Evolutionary conservation across 2,329 filamentous ascomycete species (phyloP).

Genomic region (Ophiostoma piceae): DNA sequence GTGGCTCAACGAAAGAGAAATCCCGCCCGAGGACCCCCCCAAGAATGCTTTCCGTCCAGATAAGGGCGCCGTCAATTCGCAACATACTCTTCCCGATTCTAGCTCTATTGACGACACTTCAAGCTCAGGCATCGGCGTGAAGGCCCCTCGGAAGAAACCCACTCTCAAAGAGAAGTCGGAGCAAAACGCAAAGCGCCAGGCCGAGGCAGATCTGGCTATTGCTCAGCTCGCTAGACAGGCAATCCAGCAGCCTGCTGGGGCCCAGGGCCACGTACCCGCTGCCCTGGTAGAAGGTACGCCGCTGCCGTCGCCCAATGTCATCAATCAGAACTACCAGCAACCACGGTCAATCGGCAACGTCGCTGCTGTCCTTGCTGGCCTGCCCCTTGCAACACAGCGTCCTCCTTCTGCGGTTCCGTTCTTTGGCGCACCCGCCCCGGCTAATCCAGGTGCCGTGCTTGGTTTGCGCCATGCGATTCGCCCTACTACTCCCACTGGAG

Average conservation of each 20-base stretch:
- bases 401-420: neutral
- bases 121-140: no score
- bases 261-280: neutral
- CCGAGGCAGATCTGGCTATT: neutral
- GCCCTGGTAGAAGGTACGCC: neutral
- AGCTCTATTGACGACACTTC: neutral
- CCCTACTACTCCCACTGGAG: neutral
- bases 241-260: neutral
- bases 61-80: neutral
- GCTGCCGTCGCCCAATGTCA: neutral
- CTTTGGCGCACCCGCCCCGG: neutral
- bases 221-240: neutral
- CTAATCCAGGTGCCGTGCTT: neutral
- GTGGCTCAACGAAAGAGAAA: neutral
- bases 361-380: neutral
- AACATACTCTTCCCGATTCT: neutral
- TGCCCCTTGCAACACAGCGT: neutral
- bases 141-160: no score
- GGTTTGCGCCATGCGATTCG: neutral
- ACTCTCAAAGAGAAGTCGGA: no score
- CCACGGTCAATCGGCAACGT: neutral
- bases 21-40: neutral
- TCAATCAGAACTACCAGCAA: neutral
- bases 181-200: neutral
- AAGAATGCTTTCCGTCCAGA: neutral